Evolutionary conservation across 1,284 basidiomycete genomes (phyloP), one percentile per base, ranked within the genome.

Genomic region (Stereum hirsutum): DNA sequence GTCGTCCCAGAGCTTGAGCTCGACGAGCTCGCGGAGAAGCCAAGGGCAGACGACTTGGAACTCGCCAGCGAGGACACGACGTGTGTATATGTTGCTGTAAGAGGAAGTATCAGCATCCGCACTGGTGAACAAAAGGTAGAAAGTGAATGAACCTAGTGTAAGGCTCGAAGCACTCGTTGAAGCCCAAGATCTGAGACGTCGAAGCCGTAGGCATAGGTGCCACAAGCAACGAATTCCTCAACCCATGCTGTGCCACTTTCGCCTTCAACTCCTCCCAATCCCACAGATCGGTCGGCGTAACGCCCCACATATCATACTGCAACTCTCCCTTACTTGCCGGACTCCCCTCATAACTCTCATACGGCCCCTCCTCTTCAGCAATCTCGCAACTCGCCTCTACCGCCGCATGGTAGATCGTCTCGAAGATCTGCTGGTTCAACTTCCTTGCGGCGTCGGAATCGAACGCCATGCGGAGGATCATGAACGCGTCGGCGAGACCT

Each of bases 21-120:
- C 91, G 56, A 99, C 95, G 45, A 99, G 84, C 57, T 99, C 96
- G 47, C 92, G 85, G 14, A 99, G 78, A 42, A 99, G 76, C 96
- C 96, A 99, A 0, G 95, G 96, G 70, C 93, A 96, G 49, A 98
- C 95, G 49, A 99, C 81, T 65, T 98, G 95, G 88, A 99, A 99
- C 71, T 99, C 96, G 45, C 96, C 96, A 31, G 96, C 94, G 35
- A 99, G 82, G n/a, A 99, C 95, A 60, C 96, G 91, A 47, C 96
- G 92, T 42, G 95, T 94, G 68, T 99, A 99, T 59, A 99, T 96
- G 74, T 98, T 99, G 60, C 90, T 92, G 43, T 19, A 46, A 32
- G 23, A 11, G 12, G 32, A 27, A 31, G 37, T 25, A 54, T 43
- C 24, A 56, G 44, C 36, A 15, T 32, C 12, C n/a, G 44, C 41